Evolutionary conservation across 345 rosid genomes (phyloP).

Genomic region (Cochlearia excelsa): DNA sequence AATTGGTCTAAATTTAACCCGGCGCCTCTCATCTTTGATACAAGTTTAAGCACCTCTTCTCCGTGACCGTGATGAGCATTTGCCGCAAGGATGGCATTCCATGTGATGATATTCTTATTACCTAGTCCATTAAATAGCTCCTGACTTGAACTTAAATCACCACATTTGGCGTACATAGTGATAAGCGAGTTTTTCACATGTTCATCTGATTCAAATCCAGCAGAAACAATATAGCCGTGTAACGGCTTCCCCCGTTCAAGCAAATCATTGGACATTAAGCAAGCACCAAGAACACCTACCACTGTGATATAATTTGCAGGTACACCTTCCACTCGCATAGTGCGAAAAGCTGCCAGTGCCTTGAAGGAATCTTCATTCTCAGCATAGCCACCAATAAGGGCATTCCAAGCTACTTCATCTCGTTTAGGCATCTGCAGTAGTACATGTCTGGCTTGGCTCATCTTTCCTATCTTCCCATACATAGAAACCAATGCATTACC

Average conservation of each 20-base stretch:
- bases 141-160: conserved; percentile 57
- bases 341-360: conserved; percentile 50
- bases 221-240: conserved; percentile 49
- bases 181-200: conserved; percentile 71
- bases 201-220: conserved; percentile 58
- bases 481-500: conserved; percentile 69
- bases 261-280: conserved; percentile 45
- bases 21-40: conserved; percentile 46
- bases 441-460: conserved; percentile 52
- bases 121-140: conserved; percentile 48
- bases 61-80: conserved; percentile 60
- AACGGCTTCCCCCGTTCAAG: conserved; percentile 53
- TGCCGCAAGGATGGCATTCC: conserved; percentile 76
- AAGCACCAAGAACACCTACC: conserved; percentile 68
- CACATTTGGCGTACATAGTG: conserved; percentile 79
- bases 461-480: conserved; percentile 61
- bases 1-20: conserved; percentile 69
- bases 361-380: conserved; percentile 49
- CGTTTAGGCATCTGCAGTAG: conserved; percentile 47
- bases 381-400: conserved; percentile 71
- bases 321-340: conserved; percentile 58
- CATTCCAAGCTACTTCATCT: conserved; percentile 77
- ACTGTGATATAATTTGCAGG: conserved; percentile 59
- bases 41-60: conserved; percentile 69
- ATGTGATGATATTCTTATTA: conserved; percentile 50